Evolutionary conservation across 2,329 filamentous ascomycete species (phyloP).

Genomic region (Microdochium nivale): DNA sequence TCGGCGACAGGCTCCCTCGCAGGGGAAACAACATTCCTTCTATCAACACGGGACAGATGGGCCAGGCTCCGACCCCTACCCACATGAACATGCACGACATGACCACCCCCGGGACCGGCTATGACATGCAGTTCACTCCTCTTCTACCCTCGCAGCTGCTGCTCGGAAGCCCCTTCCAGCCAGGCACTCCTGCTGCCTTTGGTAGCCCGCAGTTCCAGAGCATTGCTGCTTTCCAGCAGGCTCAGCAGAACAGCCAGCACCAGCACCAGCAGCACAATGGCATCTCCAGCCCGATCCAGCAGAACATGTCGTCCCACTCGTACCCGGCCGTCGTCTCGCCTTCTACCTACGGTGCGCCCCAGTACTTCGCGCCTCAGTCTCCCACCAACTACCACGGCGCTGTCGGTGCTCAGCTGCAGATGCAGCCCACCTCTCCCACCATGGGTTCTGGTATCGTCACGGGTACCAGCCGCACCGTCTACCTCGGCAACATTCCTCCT

Average conservation of each 20-base stretch:
- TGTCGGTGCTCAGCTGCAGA: constrained; percentile 47
- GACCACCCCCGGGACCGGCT: constrained; percentile 78
- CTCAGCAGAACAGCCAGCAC: constrained; percentile 35
- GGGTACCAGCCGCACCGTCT: constrained; percentile 91
- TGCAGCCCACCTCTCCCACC: constrained; percentile 62
- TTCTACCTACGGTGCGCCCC: constrained; percentile 70
- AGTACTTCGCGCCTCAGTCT: constrained; percentile 80
- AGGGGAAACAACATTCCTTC: constrained; percentile 83
- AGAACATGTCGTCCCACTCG: constrained; percentile 69
- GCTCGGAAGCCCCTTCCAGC: constrained; percentile 93
- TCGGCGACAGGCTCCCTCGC: constrained; percentile 79
- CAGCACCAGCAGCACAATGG: constrained; percentile 41
- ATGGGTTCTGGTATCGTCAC: constrained; percentile 75
- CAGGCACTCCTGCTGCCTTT: constrained; percentile 84
- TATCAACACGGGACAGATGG: constrained; percentile 77
- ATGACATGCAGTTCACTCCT: constrained; percentile 98
- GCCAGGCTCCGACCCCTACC: constrained; percentile 33
- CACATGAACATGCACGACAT: constrained; percentile 61
- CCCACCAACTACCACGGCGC: constrained; percentile 69
- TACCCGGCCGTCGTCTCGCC: constrained; percentile 84
- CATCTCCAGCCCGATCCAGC: constrained; percentile 66
- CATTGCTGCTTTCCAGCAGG: constrained; percentile 67
- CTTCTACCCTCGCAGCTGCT: constrained; percentile 90
- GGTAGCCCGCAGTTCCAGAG: constrained; percentile 86
- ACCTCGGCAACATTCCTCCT: constrained; percentile 95